Evolutionary conservation across 805 yeast species (phyloP).

Genomic region (Kluyveromyces siamensis): DNA sequence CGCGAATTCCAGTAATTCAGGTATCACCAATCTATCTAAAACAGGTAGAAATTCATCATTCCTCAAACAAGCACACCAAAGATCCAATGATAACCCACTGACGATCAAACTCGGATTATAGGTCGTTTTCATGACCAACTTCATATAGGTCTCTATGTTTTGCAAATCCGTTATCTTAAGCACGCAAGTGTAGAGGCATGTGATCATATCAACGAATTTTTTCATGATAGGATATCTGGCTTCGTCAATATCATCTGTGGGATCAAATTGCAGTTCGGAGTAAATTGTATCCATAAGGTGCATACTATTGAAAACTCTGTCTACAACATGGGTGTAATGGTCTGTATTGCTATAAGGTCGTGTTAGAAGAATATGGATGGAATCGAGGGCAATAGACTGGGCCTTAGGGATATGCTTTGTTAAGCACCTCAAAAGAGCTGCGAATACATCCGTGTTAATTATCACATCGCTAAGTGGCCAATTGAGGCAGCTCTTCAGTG

Average conservation of each 20-base stretch:
- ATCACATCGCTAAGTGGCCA: constrained; percentile 83
- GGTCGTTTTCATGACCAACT: constrained; percentile 71
- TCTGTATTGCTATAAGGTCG: constrained; percentile 55
- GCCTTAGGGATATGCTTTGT: constrained; percentile 53
- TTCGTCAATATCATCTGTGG: constrained; percentile 65
- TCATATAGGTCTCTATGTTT: constrained; percentile 52
- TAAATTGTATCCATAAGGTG: constrained; percentile 58
- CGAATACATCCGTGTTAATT: constrained; percentile 54
- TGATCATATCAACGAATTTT: constrained; percentile 84
- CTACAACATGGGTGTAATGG: constrained; percentile 73
- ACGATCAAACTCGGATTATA: constrained; percentile 80
- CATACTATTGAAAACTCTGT: constrained; percentile 77
- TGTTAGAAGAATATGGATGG: constrained; percentile 81
- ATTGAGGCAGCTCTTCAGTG: constrained; percentile 80
- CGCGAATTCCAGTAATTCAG: constrained; percentile 64
- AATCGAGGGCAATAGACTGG: constrained; percentile 79
- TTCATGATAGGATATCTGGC: constrained; percentile 71
- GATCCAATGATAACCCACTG: constrained; percentile 81
- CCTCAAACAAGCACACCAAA: constrained; percentile 89
- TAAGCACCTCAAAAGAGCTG: constrained; percentile 52
- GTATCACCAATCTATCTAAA: constrained; percentile 40
- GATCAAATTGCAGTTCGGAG: constrained; percentile 41
- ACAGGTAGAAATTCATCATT: constrained; percentile 55
- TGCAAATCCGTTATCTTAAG: constrained; percentile 42
- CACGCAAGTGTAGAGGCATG: constrained; percentile 38